A percentile compares a stretch with the other conserved stretches of the same genome.
These are phyloP conservation scores for Pelargonium nanum DNA, from an alignment of 345 rosid genomes.

Conservation along the genomic window DNA sequence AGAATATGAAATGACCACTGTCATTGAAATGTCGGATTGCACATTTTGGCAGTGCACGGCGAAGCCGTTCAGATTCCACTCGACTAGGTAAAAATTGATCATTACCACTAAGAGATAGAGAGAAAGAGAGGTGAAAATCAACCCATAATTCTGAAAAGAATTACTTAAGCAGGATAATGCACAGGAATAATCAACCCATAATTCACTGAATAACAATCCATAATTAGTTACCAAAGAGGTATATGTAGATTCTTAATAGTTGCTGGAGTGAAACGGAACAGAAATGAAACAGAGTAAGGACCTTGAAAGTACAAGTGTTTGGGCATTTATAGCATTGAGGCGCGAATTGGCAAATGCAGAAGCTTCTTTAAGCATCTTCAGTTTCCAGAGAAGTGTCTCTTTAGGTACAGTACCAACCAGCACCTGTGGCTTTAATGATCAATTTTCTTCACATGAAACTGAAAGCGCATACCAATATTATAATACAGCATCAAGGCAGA, in stretches of 20 bases:
- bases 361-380: constrained; percentile 56
- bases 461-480: background rate
- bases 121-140: background rate
- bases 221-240: background rate
- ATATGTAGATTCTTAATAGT: background rate
- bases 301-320: constrained; percentile 58
- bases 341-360: constrained; percentile 53
- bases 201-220: background rate
- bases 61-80: constrained; percentile 57
- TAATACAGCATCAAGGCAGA: background rate
- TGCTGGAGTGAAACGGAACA: background rate
- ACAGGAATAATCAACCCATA: background rate
- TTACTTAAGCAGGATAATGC: background rate
- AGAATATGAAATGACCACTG: constrained; percentile 63
- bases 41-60: constrained; percentile 30
- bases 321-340: constrained; percentile 62
- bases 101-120: constrained; percentile 36
- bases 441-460: constrained; percentile 10
- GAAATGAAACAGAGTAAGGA: constrained; percentile 4
- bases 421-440: constrained; percentile 34
- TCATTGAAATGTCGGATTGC: constrained; percentile 46
- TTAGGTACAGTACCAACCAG: constrained; percentile 47
- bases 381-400: constrained; percentile 72
- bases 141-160: background rate
- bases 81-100: constrained; percentile 67